phyloP scores from a whole-genome alignment of 2,329 filamentous ascomycete genomes.

The Trichoderma sp. region DNA sequence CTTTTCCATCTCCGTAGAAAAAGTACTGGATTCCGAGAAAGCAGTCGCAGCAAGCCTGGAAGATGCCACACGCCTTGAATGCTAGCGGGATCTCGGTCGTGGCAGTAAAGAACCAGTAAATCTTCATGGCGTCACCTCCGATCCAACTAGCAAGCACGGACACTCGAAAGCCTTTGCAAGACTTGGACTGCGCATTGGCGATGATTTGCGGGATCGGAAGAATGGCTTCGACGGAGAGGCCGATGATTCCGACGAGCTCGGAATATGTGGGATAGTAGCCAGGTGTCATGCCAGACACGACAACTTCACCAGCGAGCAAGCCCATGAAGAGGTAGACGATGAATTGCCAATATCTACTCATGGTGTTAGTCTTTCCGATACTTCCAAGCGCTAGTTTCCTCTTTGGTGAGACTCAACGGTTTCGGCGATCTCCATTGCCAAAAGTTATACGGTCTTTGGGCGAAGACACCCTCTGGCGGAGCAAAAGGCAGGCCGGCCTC shows the following conservation, averaged over 20 bases:
- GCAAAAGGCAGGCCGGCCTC: constrained; percentile 65
- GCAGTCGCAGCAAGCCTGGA: constrained; percentile 75
- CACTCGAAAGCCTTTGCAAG: constrained; percentile 75
- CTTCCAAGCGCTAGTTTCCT: background rate
- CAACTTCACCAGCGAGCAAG: constrained; percentile 65
- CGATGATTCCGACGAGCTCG: constrained; percentile 68
- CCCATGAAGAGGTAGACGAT: constrained; percentile 65
- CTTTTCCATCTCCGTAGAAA: constrained; percentile 60
- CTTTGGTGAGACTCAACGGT: constrained; percentile 50
- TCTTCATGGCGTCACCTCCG: constrained; percentile 80
- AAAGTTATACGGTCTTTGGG: constrained; percentile 71
- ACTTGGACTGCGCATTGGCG: constrained; percentile 66
- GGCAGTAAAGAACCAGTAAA: constrained; percentile 80
- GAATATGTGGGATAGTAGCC: constrained; percentile 69
- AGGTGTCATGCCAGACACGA: constrained; percentile 59
- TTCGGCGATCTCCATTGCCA: constrained; percentile 78
- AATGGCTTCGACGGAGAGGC: constrained; percentile 76
- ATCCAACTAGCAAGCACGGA: constrained; percentile 79
- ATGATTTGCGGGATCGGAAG: constrained; percentile 78
- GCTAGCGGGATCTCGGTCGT: constrained; percentile 70
- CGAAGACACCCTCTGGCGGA: constrained; percentile 41
- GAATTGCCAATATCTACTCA: constrained; percentile 72
- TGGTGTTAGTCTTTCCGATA: background rate
- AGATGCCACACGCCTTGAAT: constrained; percentile 80
- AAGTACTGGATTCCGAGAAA: constrained; percentile 75